Base-by-base conservation (phyloP, 805 yeast species). In the Saturnispora sanitii region DNA sequence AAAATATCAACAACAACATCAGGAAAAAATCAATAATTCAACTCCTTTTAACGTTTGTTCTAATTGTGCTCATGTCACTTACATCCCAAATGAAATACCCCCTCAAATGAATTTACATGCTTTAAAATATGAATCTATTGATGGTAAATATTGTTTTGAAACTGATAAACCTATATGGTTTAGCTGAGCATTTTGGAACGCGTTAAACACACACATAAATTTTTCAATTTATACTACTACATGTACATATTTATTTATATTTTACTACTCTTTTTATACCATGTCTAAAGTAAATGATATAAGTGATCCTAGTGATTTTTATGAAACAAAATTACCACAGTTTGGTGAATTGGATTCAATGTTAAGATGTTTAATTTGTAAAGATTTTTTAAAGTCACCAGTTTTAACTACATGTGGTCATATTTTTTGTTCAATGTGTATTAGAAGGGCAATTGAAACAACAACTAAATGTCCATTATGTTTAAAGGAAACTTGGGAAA, bases 381-480 rank as follows among this genome's bases (percentile, higher is more conserved):
- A 87, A 52, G 96, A 86, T 45, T 75, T 81, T 47, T 66, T 83
- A 41, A 70, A 63, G 25, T 82, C 88, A 1, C 96, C 97, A 1
- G 84, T 85, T 28, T 61, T 82, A 33, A 83, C 96, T 1, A 71
- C 80, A 2, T 88, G 97, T 64, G 80, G 83, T 28, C 96, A 88
- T 57, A 79, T 88, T 1, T 88, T 86, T 57, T 88, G 97, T 59
- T 84, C 95, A 0, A 68, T 78, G 12, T 88, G 97, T 57, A 82
- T 88, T 22, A 67, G 95, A 43, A 73, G 81, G 46, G 75, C 80
- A 47, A 60, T 88, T 30, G 63, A 75, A n/a, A 60, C 59, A 29
- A 73, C 71, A 23, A 70, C 72, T 16, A 64, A 69, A 44, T 88
- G 96, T 53, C 96, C 96, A 0, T 60, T 83, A 38, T 88, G 96